Conservation (phyloP, 1,284 basidiomycete species). For the Apiotrichum akiyoshidainum region DNA sequence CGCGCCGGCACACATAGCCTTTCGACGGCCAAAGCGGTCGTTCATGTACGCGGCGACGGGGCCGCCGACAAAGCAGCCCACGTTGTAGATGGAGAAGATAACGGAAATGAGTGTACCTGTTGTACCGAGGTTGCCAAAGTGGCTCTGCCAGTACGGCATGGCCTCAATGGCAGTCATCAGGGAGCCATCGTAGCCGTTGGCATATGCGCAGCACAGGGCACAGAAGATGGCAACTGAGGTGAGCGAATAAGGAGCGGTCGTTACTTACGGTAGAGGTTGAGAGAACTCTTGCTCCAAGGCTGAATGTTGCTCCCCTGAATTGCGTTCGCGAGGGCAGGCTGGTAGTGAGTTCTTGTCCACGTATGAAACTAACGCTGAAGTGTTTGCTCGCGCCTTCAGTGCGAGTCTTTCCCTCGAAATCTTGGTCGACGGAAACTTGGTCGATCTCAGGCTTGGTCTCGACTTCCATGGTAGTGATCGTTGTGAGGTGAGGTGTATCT, state of each 20-base stretch:
- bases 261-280: constrained; percentile 1
- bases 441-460: neutral
- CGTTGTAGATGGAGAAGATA: constrained; percentile 1
- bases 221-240: neutral
- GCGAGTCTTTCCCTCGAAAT: neutral
- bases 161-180: constrained; percentile 2
- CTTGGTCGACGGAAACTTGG: neutral
- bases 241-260: neutral
- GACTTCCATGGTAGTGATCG: neutral
- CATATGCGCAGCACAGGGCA: constrained; percentile 1
- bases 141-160: constrained; percentile 2
- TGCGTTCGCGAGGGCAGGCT: neutral
- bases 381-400: neutral
- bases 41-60: constrained; percentile 10
- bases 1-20: constrained; percentile 57
- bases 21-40: constrained; percentile 57
- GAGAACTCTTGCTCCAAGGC: neutral
- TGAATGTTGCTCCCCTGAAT: neutral
- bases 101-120: neutral
- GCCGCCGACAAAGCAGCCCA: neutral
- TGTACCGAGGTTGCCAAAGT: neutral
- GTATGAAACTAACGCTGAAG: neutral
- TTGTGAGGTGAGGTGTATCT: neutral
- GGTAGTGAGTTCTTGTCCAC: neutral
- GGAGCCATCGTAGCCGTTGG: constrained; percentile 10